Evolutionary conservation across 768 basidiomycete species (phyloP).

Genomic region (Tremella yokohamensis): DNA sequence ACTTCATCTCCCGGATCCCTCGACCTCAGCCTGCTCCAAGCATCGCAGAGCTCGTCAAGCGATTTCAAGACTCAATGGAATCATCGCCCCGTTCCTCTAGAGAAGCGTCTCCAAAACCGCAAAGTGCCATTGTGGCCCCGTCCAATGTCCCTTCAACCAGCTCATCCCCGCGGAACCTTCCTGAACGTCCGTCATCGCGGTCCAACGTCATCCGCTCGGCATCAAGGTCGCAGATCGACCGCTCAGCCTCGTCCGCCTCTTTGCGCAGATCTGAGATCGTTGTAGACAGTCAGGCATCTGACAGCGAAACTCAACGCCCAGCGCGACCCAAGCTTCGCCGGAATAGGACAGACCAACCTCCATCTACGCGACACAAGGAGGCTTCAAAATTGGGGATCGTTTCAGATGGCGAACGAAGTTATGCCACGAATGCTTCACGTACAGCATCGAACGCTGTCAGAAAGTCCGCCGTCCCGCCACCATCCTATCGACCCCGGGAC

Average conservation of each 20-base stretch:
- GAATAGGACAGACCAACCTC: constrained; percentile 43
- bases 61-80: constrained; percentile 39
- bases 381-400: constrained; percentile 56
- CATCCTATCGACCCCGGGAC: too few species aligned
- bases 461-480: background rate
- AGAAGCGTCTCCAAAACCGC: background rate
- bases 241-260: constrained; percentile 27
- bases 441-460: constrained; percentile 24
- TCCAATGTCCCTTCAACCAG: too few species aligned
- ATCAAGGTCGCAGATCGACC: constrained; percentile 10
- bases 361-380: constrained; percentile 24
- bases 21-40: constrained; percentile 46
- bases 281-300: constrained; percentile 57
- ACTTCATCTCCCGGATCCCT: constrained; percentile 48
- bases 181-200: background rate
- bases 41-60: constrained; percentile 78
- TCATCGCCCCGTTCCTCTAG: background rate
- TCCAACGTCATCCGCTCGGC: background rate
- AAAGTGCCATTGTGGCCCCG: background rate
- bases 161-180: background rate
- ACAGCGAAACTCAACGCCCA: constrained; percentile 68
- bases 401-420: constrained; percentile 87
- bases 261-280: constrained; percentile 21
- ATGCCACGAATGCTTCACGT: constrained; percentile 87
- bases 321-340: constrained; percentile 40